Evolutionary conservation across 495 filamentous ascomycete genomes (phyloP).

Genomic region (Annulohypoxylon stygium): DNA sequence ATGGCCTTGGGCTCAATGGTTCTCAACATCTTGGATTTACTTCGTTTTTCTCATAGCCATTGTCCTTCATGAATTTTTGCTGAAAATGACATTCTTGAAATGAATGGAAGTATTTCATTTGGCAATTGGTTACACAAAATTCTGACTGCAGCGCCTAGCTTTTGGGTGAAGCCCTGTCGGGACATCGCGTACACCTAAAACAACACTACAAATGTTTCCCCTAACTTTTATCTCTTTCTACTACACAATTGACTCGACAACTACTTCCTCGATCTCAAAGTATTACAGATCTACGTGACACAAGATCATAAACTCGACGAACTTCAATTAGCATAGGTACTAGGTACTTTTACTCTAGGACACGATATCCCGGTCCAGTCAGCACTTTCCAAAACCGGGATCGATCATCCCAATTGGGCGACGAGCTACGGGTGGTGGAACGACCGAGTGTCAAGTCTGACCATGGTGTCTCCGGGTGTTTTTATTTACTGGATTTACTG

Average conservation of each 20-base stretch:
- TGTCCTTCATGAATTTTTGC: neutral
- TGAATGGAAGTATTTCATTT: neutral
- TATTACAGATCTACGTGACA: neutral
- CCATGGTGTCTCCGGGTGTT: neutral
- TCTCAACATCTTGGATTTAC: neutral
- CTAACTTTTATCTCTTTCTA: neutral
- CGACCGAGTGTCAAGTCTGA: conserved; percentile 13
- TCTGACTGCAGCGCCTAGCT: neutral
- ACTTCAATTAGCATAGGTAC: neutral
- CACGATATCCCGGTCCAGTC: conserved; percentile 10
- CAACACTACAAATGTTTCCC: too few species aligned
- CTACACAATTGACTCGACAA: neutral
- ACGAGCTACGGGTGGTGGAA: conserved; percentile 7
- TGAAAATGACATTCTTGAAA: neutral
- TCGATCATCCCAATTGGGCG: conserved; percentile 20
- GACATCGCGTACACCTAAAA: neutral
- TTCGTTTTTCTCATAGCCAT: neutral
- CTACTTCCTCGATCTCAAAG: too few species aligned
- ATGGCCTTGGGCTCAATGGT: neutral
- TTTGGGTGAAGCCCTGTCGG: neutral
- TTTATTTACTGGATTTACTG: neutral
- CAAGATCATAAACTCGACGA: neutral
- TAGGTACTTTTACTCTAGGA: neutral
- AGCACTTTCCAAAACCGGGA: conserved; percentile 20
- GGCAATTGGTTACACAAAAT: neutral